Conservation (phyloP, 192 early-diverging fungal genomes). For the Chytriomyces confervae region DNA sequence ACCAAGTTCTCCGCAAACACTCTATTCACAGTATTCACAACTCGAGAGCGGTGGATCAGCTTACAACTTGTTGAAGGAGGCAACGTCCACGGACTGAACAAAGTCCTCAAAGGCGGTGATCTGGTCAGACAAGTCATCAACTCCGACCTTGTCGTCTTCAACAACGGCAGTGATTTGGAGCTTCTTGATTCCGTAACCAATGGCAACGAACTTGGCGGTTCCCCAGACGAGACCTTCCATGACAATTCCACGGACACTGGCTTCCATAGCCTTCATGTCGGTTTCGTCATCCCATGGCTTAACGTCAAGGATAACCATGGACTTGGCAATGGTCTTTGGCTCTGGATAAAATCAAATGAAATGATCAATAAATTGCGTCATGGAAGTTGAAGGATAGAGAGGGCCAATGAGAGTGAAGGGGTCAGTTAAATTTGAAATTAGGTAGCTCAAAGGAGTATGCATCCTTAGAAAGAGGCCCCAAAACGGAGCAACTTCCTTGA, state of each 20-base stretch:
- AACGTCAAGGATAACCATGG: slow-evolving; percentile 89
- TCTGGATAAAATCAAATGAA: slow-evolving; percentile 24
- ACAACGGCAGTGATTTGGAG: slow-evolving; percentile 91
- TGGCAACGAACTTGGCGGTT: slow-evolving; percentile 72
- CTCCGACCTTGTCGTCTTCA: slow-evolving; percentile 90
- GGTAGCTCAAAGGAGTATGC: slow-evolving; percentile 40
- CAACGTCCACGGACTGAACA: slow-evolving; percentile 67
- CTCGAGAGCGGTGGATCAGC: background rate
- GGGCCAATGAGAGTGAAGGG: slow-evolving; percentile 1
- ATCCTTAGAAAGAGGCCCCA: slow-evolving; percentile 12
- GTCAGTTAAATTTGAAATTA: slow-evolving; percentile 38
- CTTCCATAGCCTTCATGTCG: slow-evolving; percentile 76
- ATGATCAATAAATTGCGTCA: background rate
- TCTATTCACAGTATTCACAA: background rate
- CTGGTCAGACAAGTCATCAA: slow-evolving; percentile 82
- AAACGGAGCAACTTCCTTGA: slow-evolving; percentile 34
- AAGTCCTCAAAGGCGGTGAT: slow-evolving; percentile 80
- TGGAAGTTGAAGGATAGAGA: slow-evolving; percentile 3
- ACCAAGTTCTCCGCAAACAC: too few relatives aligned
- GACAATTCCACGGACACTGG: slow-evolving; percentile 70
- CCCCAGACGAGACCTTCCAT: slow-evolving; percentile 96
- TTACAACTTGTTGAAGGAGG: slow-evolving; percentile 39
- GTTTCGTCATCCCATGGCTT: slow-evolving; percentile 99
- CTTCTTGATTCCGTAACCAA: slow-evolving; percentile 98
- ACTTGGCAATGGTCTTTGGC: slow-evolving; percentile 90